phyloP scores from a whole-genome alignment of 169 alveolate species.

The Perkinsus marinus region DNA sequence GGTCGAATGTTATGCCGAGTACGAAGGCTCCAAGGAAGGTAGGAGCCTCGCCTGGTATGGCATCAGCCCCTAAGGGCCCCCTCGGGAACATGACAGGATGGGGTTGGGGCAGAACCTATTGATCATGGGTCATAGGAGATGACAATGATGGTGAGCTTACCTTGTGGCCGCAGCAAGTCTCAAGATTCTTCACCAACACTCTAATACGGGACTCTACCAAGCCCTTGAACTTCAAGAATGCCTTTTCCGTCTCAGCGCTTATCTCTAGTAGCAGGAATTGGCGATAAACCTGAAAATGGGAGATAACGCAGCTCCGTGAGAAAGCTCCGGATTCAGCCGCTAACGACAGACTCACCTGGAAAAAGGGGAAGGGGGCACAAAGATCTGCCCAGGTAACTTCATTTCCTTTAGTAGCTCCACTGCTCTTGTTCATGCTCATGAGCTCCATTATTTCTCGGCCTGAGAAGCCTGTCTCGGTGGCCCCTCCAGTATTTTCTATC shows the following conservation, averaged over 20 bases:
- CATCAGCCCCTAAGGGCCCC: not conserved
- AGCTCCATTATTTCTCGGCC: not conserved
- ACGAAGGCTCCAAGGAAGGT: not conserved
- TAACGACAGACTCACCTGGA: not conserved
- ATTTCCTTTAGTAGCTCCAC: not conserved
- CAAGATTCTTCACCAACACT: conserved; percentile 50
- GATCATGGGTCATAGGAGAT: not conserved
- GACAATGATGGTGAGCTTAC: not conserved
- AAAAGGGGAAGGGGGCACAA: not conserved
- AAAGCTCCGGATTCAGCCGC: too few relatives aligned
- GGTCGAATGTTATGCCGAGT: not conserved
- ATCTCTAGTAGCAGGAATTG: not conserved
- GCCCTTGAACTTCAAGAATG: conserved; percentile 47
- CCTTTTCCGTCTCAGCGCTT: not conserved
- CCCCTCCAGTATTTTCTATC: too few relatives aligned
- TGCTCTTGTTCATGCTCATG: not conserved
- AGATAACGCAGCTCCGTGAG: too few relatives aligned
- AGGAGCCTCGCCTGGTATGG: not conserved
- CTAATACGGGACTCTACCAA: conserved; percentile 65
- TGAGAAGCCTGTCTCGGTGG: not conserved
- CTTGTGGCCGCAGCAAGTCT: conserved; percentile 11
- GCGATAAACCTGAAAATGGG: not conserved
- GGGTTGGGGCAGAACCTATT: not conserved
- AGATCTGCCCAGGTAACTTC: not conserved
- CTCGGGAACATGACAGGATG: not conserved